These are phyloP conservation scores for Monosporascus sp. DNA, from an alignment of 2,329 filamentous ascomycete genomes.

Conservation along the genomic window DNA sequence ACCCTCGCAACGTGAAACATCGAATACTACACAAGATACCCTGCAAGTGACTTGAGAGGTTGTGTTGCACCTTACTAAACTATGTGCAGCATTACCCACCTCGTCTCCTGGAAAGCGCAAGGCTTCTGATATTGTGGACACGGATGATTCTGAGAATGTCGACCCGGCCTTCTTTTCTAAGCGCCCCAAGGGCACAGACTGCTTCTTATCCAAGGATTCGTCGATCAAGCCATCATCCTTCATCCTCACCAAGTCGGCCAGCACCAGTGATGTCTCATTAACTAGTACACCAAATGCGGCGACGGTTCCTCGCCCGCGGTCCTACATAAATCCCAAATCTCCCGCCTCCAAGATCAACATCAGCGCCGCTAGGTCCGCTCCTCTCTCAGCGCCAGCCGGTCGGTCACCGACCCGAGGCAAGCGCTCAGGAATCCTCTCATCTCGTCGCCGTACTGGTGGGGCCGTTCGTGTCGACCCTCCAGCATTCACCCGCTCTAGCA, in stretches of 20 bases:
- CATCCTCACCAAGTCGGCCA: constrained; percentile 38
- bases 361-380: constrained; percentile 42
- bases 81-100: constrained; percentile 33
- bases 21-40: background rate
- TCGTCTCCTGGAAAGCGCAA: constrained; percentile 51
- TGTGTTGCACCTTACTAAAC: constrained; percentile 19
- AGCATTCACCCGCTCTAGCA: constrained; percentile 45
- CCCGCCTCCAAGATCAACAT: constrained; percentile 43
- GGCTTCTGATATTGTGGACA: constrained; percentile 44
- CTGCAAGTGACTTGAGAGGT: background rate
- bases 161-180: constrained; percentile 55
- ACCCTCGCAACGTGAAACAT: background rate
- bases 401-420: constrained; percentile 73
- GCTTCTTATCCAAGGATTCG: constrained; percentile 36
- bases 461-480: constrained; percentile 69
- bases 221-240: constrained; percentile 43
- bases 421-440: constrained; percentile 62
- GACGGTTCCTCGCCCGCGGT: constrained; percentile 35
- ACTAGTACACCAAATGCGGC: constrained; percentile 23
- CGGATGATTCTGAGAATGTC: constrained; percentile 56
- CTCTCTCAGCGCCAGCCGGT: constrained; percentile 66
- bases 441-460: constrained; percentile 60
- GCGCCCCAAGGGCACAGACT: constrained; percentile 49
- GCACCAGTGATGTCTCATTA: constrained; percentile 30
- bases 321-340: constrained; percentile 48